phyloP scores from a whole-genome alignment of 2,329 filamentous ascomycete species.

The Didymella lethalis region DNA sequence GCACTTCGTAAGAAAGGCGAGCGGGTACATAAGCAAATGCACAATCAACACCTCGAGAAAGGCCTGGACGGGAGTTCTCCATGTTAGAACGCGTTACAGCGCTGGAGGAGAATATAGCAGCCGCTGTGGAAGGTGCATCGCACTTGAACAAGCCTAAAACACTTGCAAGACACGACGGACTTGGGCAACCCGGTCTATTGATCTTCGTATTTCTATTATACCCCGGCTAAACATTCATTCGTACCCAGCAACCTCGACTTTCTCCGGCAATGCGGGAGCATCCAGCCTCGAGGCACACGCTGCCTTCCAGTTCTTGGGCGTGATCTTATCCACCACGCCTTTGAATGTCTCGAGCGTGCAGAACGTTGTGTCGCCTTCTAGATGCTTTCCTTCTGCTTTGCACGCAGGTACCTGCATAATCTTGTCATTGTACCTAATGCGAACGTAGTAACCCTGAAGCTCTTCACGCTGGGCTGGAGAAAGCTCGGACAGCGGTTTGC shows the following conservation, averaged over 20 bases:
- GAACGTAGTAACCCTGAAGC: slow-evolving; percentile 82
- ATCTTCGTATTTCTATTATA: no score
- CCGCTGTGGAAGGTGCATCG: no score
- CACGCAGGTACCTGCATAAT: slow-evolving; percentile 86
- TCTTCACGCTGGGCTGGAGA: slow-evolving; percentile 64
- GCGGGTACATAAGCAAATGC: no score
- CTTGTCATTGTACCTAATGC: slow-evolving; percentile 88
- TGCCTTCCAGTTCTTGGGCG: slow-evolving; percentile 78
- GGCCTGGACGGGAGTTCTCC: no score
- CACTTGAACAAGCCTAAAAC: no score
- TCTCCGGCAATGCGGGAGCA: slow-evolving; percentile 59
- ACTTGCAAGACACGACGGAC: no score
- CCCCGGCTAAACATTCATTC: slow-evolving; percentile 8
- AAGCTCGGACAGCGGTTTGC: slow-evolving; percentile 66
- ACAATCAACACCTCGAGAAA: no score
- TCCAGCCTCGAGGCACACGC: slow-evolving; percentile 68
- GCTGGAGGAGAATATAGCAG: no score
- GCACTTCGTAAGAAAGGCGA: no score
- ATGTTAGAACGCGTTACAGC: no score
- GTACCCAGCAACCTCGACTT: slow-evolving; percentile 47
- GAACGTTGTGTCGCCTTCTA: slow-evolving; percentile 85
- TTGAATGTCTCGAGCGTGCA: slow-evolving; percentile 96
- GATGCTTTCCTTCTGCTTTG: slow-evolving; percentile 76
- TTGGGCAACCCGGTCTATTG: no score
- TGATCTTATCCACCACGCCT: slow-evolving; percentile 87